Evolutionary conservation across 2,329 filamentous ascomycete genomes (phyloP).

Genomic region (Cladosporium sp.): DNA sequence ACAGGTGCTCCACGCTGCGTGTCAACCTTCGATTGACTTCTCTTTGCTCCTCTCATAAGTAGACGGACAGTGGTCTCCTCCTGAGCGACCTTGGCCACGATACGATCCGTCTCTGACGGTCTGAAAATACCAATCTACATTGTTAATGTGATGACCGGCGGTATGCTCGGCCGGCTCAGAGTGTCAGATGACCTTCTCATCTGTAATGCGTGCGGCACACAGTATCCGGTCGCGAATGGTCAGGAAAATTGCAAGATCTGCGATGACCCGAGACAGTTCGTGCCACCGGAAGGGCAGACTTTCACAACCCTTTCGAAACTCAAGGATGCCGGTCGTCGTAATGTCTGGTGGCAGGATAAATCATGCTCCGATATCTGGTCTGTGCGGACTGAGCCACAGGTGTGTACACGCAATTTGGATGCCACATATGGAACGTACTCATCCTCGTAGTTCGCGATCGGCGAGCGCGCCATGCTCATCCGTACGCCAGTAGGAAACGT

Average conservation of each 20-base stretch:
- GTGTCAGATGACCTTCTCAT: too few species aligned
- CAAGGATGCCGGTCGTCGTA: constrained; percentile 40
- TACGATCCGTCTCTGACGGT: too few species aligned
- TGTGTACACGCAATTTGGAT: neutral
- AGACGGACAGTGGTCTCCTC: too few species aligned
- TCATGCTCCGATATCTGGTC: constrained; percentile 27
- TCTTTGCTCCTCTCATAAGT: too few species aligned
- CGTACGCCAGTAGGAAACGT: constrained; percentile 63
- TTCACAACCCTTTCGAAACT: constrained; percentile 56
- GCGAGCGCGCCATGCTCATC: constrained; percentile 66
- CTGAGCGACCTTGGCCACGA: too few species aligned
- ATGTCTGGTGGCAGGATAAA: constrained; percentile 30
- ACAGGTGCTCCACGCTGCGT: too few species aligned
- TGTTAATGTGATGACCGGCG: too few species aligned
- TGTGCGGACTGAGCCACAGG: constrained; percentile 40
- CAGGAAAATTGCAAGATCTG: constrained; percentile 62
- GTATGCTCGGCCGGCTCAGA: too few species aligned
- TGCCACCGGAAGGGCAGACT: constrained; percentile 57
- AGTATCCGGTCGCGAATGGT: too few species aligned
- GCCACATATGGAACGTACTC: neutral
- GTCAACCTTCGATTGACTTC: too few species aligned
- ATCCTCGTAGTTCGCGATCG: constrained; percentile 56
- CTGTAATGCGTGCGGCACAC: too few species aligned
- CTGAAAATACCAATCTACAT: too few species aligned
- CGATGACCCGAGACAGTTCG: constrained; percentile 64